These are phyloP conservation scores for Pythium monospermum DNA, from an alignment of 352 stramenopile species.

Conservation along the genomic window DNA sequence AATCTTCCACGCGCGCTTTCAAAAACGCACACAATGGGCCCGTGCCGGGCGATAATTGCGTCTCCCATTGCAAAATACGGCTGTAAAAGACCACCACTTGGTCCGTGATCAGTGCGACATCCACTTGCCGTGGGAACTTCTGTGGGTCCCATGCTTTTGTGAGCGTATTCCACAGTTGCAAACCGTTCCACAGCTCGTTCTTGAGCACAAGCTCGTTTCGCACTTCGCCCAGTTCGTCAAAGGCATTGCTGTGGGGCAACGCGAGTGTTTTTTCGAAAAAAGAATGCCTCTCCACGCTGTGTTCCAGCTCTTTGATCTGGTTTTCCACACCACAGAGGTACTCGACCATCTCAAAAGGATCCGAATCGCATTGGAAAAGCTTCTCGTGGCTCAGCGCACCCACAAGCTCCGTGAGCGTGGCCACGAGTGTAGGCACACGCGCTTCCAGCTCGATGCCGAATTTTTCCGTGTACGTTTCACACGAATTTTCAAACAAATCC, in stretches of 20 bases:
- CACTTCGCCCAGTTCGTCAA: conserved; percentile 75
- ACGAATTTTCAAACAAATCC: conserved; percentile 66
- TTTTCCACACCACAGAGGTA: conserved; percentile 38
- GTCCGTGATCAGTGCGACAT: conserved; percentile 63
- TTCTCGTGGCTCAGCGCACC: conserved; percentile 28
- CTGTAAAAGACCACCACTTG: conserved; percentile 56
- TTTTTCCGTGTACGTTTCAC: conserved; percentile 69
- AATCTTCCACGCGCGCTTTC: conserved; percentile 75
- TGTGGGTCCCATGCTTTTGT: conserved; percentile 42
- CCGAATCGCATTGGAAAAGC: conserved; percentile 47
- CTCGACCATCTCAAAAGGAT: conserved; percentile 39
- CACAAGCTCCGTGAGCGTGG: conserved; percentile 27
- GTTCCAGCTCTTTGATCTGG: conserved; percentile 29
- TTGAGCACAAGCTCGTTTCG: conserved; percentile 74
- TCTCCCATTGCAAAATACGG: conserved; percentile 46
- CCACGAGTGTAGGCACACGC: conserved; percentile 37
- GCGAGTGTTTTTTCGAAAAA: conserved; percentile 53
- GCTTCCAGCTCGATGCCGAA: conserved; percentile 69
- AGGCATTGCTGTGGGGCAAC: conserved; percentile 56
- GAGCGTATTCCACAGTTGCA: conserved; percentile 56
- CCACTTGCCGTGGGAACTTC: conserved; percentile 57
- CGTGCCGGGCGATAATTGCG: conserved; percentile 43
- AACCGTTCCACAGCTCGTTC: conserved; percentile 70
- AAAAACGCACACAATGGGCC: conserved; percentile 44
- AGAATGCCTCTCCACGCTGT: conserved; percentile 34